Percentiles rank a stretch among this genome's conserved stretches.
phyloP scores from a whole-genome alignment of 805 yeast genomes.

The Suhomyces tanzawaensis region DNA sequence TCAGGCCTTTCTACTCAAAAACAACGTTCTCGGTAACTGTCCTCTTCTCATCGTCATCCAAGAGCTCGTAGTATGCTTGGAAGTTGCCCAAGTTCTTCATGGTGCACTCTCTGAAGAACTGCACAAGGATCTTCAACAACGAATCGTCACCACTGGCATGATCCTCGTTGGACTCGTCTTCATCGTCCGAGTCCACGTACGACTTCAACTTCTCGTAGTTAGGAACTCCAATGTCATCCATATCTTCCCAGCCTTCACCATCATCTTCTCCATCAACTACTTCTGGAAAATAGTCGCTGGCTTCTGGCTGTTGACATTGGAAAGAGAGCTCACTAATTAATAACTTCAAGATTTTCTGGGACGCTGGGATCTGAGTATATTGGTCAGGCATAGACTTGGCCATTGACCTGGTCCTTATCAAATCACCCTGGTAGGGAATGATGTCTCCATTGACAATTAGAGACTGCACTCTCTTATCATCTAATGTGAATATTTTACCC shows the following conservation, averaged over 20 bases:
- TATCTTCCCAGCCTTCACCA: slow-evolving; percentile 75
- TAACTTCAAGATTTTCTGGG: slow-evolving; percentile 69
- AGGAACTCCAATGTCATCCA: slow-evolving; percentile 63
- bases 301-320: slow-evolving; percentile 54
- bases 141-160: slow-evolving; percentile 31
- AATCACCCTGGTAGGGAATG: slow-evolving; percentile 55
- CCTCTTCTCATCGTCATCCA: slow-evolving; percentile 54
- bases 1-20: slow-evolving; percentile 22
- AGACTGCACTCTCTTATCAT: slow-evolving; percentile 49
- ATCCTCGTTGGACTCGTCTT: slow-evolving; percentile 30
- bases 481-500: slow-evolving; percentile 59
- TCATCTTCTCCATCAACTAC: slow-evolving; percentile 26
- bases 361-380: slow-evolving; percentile 65
- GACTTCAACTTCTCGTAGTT: slow-evolving; percentile 61
- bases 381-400: slow-evolving; percentile 61
- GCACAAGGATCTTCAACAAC: slow-evolving; percentile 40
- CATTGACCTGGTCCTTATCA: slow-evolving; percentile 86
- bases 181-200: slow-evolving; percentile 50
- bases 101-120: slow-evolving; percentile 58
- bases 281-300: slow-evolving; percentile 33
- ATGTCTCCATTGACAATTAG: slow-evolving; percentile 76
- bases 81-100: slow-evolving; percentile 50
- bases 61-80: slow-evolving; percentile 45
- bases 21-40: slow-evolving; percentile 49
- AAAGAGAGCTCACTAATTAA: slow-evolving; percentile 66